Evolutionary conservation across 2,329 filamentous ascomycete genomes (phyloP).

Genomic region (Diaporthe ampelina): DNA sequence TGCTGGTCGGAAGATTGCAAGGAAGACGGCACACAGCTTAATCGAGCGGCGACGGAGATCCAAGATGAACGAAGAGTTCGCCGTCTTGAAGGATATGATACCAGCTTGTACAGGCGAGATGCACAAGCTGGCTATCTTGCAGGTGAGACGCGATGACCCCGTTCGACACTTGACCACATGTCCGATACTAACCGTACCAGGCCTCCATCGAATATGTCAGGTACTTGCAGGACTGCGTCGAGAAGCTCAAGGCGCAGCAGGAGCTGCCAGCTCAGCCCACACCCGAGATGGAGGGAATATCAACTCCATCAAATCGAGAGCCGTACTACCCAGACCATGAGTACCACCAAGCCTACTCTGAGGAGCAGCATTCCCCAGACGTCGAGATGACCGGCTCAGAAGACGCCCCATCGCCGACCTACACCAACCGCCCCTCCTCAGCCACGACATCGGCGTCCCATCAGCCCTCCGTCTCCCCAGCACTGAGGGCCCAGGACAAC

Average conservation of each 20-base stretch:
- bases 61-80: constrained; percentile 99
- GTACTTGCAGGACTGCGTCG: constrained; percentile 91
- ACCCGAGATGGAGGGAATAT: constrained; percentile 47
- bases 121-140: constrained; percentile 96
- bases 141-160: constrained; percentile 69
- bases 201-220: constrained; percentile 96
- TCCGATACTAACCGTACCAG: constrained; percentile 58
- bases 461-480: constrained; percentile 67
- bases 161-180: neutral
- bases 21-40: constrained; percentile 95
- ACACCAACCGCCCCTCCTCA: constrained; percentile 51
- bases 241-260: constrained; percentile 78
- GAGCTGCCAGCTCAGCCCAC: constrained; percentile 50
- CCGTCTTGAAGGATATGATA: constrained; percentile 92
- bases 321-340: constrained; percentile 47
- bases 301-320: constrained; percentile 47
- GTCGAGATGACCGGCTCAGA: constrained; percentile 74
- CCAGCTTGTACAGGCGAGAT: constrained; percentile 97
- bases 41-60: constrained; percentile 91
- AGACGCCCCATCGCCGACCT: constrained; percentile 60
- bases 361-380: constrained; percentile 58
- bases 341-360: constrained; percentile 39
- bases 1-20: constrained; percentile 92
- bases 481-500: constrained; percentile 61
- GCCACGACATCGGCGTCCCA: constrained; percentile 46